Base-by-base conservation (phyloP, 495 filamentous ascomycete genomes). In the Penicillium antarcticum region DNA sequence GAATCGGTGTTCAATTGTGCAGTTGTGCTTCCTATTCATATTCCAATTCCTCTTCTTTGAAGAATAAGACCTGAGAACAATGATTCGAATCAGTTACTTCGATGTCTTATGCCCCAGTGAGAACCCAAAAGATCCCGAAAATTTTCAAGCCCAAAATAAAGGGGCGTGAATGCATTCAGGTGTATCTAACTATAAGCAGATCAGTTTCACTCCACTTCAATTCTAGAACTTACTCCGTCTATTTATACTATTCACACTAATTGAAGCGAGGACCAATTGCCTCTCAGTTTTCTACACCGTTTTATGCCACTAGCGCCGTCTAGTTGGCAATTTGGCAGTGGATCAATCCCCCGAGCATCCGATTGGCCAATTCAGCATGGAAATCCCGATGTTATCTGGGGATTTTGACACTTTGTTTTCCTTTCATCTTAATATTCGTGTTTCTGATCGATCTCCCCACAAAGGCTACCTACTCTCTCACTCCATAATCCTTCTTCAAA, bases 141-240 rank as follows among this genome's bases (percentile, higher is more conserved):
- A 9, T 23, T 31, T 37, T 38, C 21, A 0, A 5, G 7, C 1
- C 8, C 34, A 31, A 42, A 32, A 40, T 38, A 18, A 32, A 48
- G 45, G 45, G 45, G 36, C n/a, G 0, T 37, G 12, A 24, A 24
- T 47, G 33, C 13, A 29, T 47, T 47, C 6, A 47, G 10, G 9
- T 9, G 8, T 39, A 39, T 41, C 38, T 49, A 48, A 31, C 46
- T 48, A 39, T 14, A 19, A 23, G 26, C 16, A 10, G 17, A 29
- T 29, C 26, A 29, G 26, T 10, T 0, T 12, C 24, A 8, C 11
- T 18, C 38, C 38, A 41, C 32, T 48, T 21, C 38, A 9, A 40
- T 49, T 49, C 46, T 49, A 41, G 46, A 49, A 49, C 29, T 14
- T 32, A 14, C 46, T 31, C 12, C 19, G 37, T 41, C 46, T 47